Conservation (phyloP, 352 stramenopile species). For the Phytopythium sindhum region DNA sequence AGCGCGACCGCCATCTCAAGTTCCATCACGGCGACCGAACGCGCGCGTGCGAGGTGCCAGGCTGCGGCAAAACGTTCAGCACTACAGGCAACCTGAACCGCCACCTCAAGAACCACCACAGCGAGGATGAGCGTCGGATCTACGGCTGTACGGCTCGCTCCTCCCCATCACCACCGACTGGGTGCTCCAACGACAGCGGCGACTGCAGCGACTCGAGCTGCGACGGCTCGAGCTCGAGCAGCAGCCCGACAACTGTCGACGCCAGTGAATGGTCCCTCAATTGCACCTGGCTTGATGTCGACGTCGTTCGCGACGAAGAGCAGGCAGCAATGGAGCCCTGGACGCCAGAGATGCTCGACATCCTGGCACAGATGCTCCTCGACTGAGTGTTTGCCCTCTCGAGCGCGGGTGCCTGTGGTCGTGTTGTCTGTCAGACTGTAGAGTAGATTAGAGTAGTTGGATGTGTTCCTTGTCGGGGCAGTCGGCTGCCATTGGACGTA, state of each 20-base stretch:
- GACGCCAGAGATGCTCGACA: constrained; percentile 32
- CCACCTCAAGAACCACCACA: constrained; percentile 34
- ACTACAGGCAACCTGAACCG: constrained; percentile 57
- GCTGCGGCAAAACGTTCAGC: constrained; percentile 55
- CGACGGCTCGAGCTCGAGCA: constrained; percentile 5
- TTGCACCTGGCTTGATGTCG: constrained; percentile 4
- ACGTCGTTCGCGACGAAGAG: constrained; percentile 12
- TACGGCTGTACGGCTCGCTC: constrained; percentile 6
- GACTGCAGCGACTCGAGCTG: constrained; percentile 2
- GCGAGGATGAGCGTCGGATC: constrained; percentile 9
- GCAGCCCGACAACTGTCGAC: constrained; percentile 15
- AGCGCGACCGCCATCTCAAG: constrained; percentile 45
- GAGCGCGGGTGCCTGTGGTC: not conserved
- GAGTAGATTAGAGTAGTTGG: not conserved
- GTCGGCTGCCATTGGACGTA: not conserved
- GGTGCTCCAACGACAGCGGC: not conserved
- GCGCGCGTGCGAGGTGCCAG: constrained; percentile 17
- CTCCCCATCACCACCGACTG: not conserved
- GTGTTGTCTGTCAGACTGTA: not conserved
- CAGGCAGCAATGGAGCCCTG: constrained; percentile 15
- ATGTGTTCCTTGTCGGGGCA: not conserved
- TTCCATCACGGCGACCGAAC: constrained; percentile 29
- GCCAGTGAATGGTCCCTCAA: constrained; percentile 3
- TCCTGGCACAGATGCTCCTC: constrained; percentile 30
- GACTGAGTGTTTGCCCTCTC: constrained; percentile 11